Evolutionary conservation across 176 grass and related monocot species (phyloP), one percentile per base, ranked within the genome.

Genomic region (Bothriochloa decipiens): DNA sequence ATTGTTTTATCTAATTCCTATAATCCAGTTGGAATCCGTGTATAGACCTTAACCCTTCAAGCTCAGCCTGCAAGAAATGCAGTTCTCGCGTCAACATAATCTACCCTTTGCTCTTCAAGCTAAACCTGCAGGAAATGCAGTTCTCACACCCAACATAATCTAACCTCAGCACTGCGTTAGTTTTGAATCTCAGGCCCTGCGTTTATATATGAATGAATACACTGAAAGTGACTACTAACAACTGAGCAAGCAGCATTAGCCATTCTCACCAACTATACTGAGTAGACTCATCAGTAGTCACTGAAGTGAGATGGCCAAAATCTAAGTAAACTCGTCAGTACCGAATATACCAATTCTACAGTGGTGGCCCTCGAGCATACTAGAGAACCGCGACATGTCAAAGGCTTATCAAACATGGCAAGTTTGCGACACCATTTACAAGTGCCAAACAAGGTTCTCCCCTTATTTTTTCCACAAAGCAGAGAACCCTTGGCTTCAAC

Each of bases 401-500:
- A 53, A 32, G 49, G 29, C 18, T 36, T 58, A 40, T 42, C 36
- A 78, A 63, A 78, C 55, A 62, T 28, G 23, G 13, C 13, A 27
- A 27, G 35, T 41, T 11, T 75, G 36, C 8, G 33, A 78, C 50
- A 82, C 67, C 68, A 92, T 92, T 75, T 89, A 89, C 90, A 92
- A 39, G 55, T 40, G 68, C 74, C 79, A 89, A 86, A 80, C 74
- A 80, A 80, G 74, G 61, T 55, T 42, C 55, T 70, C 41, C 60
- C 68, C 22, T 77, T 70, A 76, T 80, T 86, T 75, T 75, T 83
- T 84, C 69, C 90, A 86, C 73, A 83, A 3, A n/a, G 22, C 84
- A 71, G 76, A 68, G 25, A 60, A 64, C 50, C 68, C 87, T 69
- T 86, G 85, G 63, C 78, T 79, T 79, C 40, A 37, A 76, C 72